Base-by-base conservation (phyloP, 371 early-diverging fungal species). In the Apophysomyces elegans region DNA sequence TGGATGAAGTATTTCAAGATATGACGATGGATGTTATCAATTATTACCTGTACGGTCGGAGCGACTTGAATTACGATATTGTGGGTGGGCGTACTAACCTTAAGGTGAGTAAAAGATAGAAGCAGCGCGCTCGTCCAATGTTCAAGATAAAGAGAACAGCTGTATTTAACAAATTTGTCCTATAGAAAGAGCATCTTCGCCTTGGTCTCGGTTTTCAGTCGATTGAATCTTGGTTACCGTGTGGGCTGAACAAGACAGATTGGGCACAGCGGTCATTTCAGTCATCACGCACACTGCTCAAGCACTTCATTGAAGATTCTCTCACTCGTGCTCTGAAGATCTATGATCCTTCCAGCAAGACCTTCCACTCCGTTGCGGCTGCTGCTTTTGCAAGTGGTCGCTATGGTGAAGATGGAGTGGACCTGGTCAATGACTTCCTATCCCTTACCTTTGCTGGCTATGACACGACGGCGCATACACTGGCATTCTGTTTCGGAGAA, bases 1-100 rank as follows among this genome's bases (percentile, higher is more conserved):
- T 84, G 0, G 84, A 84, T 56, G 67, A 63, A 2, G 16, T 73
- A 4, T 79, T 80, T 57, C 71, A 65, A 64, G 72, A 79, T 56
- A 44, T 80, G 60, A 84, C 84, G 0, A 79, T 84, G 79, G 81
- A 80, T 67, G 75, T 80, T 7, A 84, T 84, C 50, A 80, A 80
- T 37, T 77, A 64, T 65, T 84, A 79, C 66, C 64, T 84, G 13
- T 84, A 80, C 67, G 84, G 84, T 26, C 65, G 73, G 26, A 66
- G 64, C 16, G 78, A 78, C 26, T 64, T 84, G 32, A 70, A 79
- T n/a, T 80, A 76, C 63, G 65, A 68, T 18, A 63, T 76, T 13
- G 76, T 84, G 0, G 79, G 81, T 7, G 77, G 75, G 11, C 72
- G 72, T 62, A 35, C 58, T 3, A 80, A 80, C 36, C 62, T 84